These are phyloP conservation scores for Gaertneriomyces sp. DNA, from an alignment of 192 early-diverging fungal genomes.

Conservation along the genomic window DNA sequence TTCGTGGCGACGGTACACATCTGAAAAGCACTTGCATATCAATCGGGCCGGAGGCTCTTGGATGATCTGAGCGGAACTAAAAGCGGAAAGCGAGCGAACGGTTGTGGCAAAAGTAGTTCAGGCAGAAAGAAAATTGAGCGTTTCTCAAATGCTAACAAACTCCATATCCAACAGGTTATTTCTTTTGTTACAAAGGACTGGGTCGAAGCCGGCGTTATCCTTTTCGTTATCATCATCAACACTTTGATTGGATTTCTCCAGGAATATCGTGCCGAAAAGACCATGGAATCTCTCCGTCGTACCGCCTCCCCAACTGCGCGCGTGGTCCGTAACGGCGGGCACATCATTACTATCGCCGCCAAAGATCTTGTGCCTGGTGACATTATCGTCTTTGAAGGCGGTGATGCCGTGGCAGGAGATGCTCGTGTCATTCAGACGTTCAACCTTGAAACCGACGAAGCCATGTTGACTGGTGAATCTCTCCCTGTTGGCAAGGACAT, in stretches of 20 bases:
- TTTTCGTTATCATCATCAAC: conserved; percentile 16
- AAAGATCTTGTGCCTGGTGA: conserved; percentile 75
- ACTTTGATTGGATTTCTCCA: conserved; percentile 18
- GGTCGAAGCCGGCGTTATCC: conserved; percentile 9
- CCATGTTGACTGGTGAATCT: conserved; percentile 41
- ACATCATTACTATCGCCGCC: conserved; percentile 44
- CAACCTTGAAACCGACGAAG: conserved; percentile 37
- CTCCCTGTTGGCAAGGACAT: conserved; percentile 30
- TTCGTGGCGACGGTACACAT: background rate
- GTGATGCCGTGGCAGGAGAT: conserved; percentile 76
- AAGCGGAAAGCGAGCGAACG: background rate
- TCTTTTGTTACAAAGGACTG: background rate
- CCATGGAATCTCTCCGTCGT: conserved; percentile 39
- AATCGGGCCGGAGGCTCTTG: background rate
- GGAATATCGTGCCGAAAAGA: conserved; percentile 24
- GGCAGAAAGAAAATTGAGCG: no score
- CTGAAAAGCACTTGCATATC: background rate
- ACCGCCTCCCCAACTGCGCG: conserved; percentile 62
- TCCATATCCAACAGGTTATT: background rate
- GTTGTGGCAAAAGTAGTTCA: background rate
- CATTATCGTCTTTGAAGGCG: conserved; percentile 61
- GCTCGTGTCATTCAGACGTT: conserved; percentile 53
- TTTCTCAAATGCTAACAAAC: background rate
- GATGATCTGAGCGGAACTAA: background rate
- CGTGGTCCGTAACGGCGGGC: conserved; percentile 69